Conservation (phyloP, 2,329 filamentous ascomycete species). For the Orbilia oligospora region DNA sequence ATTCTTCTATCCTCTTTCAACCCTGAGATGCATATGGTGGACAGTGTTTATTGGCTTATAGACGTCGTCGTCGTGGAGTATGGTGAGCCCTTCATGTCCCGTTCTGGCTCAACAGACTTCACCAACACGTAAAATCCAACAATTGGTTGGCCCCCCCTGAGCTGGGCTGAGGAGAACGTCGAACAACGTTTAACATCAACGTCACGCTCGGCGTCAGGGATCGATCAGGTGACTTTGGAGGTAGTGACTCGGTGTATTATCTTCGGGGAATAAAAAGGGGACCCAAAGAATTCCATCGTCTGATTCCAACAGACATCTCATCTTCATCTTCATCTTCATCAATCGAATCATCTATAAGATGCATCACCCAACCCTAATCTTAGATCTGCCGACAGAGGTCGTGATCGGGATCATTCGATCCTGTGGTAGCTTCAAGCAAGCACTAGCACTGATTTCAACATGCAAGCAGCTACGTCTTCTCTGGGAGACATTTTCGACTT, state of each 20-base stretch:
- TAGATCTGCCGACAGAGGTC: constrained; percentile 31
- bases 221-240: not conserved
- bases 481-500: constrained; percentile 39
- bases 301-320: no score
- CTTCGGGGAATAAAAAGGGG: no score
- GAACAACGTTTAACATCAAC: not conserved
- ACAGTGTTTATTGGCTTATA: no score
- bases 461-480: constrained; percentile 29
- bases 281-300: no score
- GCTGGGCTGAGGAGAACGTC: not conserved
- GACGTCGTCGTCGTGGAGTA: not conserved
- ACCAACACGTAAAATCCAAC: constrained; percentile 25
- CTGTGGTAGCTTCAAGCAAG: constrained; percentile 37
- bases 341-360: not conserved
- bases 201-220: not conserved
- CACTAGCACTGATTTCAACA: constrained; percentile 22
- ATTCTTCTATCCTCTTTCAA: no score
- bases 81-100: not conserved
- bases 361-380: not conserved
- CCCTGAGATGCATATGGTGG: no score
- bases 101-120: not conserved
- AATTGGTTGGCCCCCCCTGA: not conserved
- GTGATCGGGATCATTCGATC: constrained; percentile 39
- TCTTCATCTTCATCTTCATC: not conserved
- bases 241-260: no score